These are phyloP conservation scores for Lepidium africanum DNA, from an alignment of 345 rosid genomes.

Conservation along the genomic window DNA sequence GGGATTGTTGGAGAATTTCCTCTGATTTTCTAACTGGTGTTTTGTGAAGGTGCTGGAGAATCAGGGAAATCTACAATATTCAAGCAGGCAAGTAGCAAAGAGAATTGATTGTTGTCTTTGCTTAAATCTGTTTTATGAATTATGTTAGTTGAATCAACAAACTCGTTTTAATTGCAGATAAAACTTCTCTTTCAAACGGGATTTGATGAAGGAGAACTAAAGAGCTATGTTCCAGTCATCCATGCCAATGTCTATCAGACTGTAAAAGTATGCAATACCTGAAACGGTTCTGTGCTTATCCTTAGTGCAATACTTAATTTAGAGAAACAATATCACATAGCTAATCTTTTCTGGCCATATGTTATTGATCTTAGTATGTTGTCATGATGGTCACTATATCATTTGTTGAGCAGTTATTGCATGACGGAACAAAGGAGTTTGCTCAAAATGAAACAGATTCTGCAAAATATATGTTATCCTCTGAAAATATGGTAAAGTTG, in stretches of 20 bases:
- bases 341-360: neutral
- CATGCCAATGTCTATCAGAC: constrained; percentile 98
- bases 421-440: constrained; percentile 93
- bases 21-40: neutral
- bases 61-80: constrained; percentile 98
- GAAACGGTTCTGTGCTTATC: constrained; percentile 68
- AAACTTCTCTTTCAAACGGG: constrained; percentile 97
- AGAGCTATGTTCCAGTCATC: constrained; percentile 83
- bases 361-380: neutral
- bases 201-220: constrained; percentile 79
- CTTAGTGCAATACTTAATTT: constrained; percentile 28
- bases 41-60: constrained; percentile 83
- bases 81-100: constrained; percentile 67
- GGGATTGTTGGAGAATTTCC: neutral
- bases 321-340: neutral
- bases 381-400: constrained; percentile 15
- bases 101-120: neutral
- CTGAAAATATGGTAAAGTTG: constrained; percentile 62
- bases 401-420: constrained; percentile 52
- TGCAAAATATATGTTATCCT: constrained; percentile 51
- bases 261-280: constrained; percentile 90
- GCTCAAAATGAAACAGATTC: constrained; percentile 69
- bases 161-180: constrained; percentile 42
- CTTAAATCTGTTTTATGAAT: neutral
- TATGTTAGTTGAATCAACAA: neutral